phyloP scores from a whole-genome alignment of 257 asterid species.

The Osmanthus fragrans region DNA sequence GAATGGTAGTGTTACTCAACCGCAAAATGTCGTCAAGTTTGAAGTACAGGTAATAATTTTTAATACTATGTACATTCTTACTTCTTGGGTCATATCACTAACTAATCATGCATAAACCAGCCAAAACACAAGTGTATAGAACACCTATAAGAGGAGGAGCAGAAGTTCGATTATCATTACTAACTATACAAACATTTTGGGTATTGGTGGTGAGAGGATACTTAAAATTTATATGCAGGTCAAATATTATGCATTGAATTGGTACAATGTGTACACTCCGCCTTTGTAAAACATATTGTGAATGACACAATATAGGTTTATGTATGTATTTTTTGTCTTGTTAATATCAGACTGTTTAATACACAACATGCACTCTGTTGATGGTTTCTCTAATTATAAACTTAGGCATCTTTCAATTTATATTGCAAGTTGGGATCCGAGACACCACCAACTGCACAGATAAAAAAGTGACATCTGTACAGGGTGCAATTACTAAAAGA shows the following conservation, averaged over 20 bases:
- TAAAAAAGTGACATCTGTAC: neutral
- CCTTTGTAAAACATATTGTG: neutral
- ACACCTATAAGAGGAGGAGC: neutral
- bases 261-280: neutral
- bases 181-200: neutral
- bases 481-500: neutral
- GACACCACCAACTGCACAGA: too few relatives aligned
- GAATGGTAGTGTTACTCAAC: conserved; percentile 47
- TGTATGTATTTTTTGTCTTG: neutral
- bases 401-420: neutral
- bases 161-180: neutral
- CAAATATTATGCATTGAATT: neutral
- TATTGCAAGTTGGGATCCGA: too few relatives aligned
- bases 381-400: neutral
- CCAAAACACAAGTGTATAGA: neutral
- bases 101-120: neutral
- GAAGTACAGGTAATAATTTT: conserved; percentile 78
- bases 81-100: neutral
- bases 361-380: neutral
- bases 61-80: neutral
- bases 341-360: neutral
- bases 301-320: neutral
- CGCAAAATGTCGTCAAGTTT: conserved; percentile 69
- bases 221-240: neutral
- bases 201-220: neutral